Evolutionary conservation across 2,329 filamentous ascomycete genomes (phyloP).

Genomic region (Whalleya microplaca): DNA sequence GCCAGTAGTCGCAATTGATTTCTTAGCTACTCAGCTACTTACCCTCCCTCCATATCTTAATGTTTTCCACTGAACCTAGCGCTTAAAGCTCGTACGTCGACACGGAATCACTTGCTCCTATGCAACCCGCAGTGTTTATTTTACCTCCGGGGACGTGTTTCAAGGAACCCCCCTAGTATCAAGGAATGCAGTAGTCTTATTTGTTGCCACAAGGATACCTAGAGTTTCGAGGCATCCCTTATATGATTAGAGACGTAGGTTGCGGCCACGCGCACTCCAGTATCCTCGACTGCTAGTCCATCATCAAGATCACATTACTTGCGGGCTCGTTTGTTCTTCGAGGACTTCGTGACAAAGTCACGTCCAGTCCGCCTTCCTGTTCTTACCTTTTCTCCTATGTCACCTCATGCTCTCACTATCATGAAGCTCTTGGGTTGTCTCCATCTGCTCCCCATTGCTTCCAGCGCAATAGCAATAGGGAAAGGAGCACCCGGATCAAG

Average conservation of each 20-base stretch:
- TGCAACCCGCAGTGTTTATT: conserved; percentile 12
- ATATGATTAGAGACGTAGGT: conserved; percentile 2
- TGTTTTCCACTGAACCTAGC: background rate
- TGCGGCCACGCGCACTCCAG: background rate
- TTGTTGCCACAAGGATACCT: background rate
- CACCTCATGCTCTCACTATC: background rate
- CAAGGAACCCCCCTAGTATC: conserved; percentile 5
- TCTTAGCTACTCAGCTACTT: background rate
- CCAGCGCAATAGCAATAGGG: conserved; percentile 3
- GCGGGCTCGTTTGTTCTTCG: background rate
- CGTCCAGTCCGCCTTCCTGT: conserved; percentile 3
- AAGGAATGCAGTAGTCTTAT: conserved; percentile 15
- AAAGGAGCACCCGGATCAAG: conserved; percentile 6
- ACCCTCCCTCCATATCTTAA: background rate
- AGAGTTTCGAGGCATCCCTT: background rate
- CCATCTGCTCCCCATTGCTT: conserved; percentile 7
- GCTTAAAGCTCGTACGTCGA: conserved; percentile 3
- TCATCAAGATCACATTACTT: background rate
- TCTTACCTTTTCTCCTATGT: conserved; percentile 4
- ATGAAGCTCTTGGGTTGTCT: conserved; percentile 17
- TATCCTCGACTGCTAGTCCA: background rate
- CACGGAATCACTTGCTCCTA: background rate
- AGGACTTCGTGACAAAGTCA: conserved; percentile 15
- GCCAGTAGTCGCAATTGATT: background rate
- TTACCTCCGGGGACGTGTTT: conserved; percentile 19